Evolutionary conservation across 164 flowering plant genomes (phyloP).

Genomic region (Cinnamomum chago): DNA sequence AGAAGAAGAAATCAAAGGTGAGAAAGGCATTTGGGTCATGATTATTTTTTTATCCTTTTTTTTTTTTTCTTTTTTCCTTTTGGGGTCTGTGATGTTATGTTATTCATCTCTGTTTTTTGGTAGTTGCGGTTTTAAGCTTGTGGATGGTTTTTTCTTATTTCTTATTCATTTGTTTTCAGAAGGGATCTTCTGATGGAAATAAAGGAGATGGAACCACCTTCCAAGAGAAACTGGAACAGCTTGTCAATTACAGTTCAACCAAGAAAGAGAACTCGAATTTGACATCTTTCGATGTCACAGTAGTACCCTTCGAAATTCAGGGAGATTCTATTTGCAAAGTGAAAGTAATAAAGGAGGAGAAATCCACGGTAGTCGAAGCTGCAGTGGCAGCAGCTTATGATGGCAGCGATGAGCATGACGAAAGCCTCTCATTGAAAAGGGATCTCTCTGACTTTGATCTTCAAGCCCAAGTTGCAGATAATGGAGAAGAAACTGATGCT

Average conservation of each 20-base stretch:
- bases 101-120: neutral
- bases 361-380: constrained; percentile 27
- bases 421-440: constrained; percentile 38
- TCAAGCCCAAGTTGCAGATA: constrained; percentile 28
- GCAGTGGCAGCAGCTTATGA: constrained; percentile 57
- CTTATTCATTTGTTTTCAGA: constrained; percentile 16
- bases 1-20: constrained; percentile 61
- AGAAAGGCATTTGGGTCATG: constrained; percentile 9
- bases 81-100: neutral
- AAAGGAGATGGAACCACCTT: constrained; percentile 31
- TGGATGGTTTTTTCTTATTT: neutral
- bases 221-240: constrained; percentile 37
- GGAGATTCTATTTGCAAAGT: constrained; percentile 29
- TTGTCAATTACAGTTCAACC: constrained; percentile 17
- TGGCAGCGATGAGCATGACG: constrained; percentile 84
- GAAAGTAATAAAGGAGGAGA: constrained; percentile 43
- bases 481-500: constrained; percentile 15
- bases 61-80: neutral
- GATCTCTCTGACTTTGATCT: constrained; percentile 56
- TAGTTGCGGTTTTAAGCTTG: neutral
- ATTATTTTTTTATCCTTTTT: neutral
- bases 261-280: constrained; percentile 23
- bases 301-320: constrained; percentile 32
- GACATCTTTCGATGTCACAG: constrained; percentile 30
- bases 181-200: constrained; percentile 13